A percentile compares a stretch with the other conserved stretches of the same genome.
Evolutionary conservation across 176 grass and related monocot species (phyloP).

Genomic region (Musa itinerans): DNA sequence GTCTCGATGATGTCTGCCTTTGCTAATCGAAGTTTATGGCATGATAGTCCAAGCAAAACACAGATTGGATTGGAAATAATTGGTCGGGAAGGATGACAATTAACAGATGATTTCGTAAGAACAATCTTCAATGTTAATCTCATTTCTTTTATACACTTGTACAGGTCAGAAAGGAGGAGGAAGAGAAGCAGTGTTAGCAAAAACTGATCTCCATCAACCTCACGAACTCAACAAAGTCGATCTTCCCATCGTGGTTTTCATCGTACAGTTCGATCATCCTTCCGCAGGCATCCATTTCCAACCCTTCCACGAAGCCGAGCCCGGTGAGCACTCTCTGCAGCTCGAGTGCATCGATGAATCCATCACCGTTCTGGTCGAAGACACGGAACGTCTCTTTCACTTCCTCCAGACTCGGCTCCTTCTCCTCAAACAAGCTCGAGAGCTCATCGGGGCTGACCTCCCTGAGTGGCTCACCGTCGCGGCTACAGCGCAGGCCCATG

Average conservation of each 20-base stretch:
- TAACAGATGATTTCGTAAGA: no score
- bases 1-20: no score
- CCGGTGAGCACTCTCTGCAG: neutral
- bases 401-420: neutral
- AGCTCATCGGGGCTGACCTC: neutral
- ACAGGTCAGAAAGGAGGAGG: no score
- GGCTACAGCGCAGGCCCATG: neutral
- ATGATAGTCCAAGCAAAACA: no score
- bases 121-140: no score
- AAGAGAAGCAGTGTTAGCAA: neutral
- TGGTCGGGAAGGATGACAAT: no score
- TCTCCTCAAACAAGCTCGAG: neutral
- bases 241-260: neutral
- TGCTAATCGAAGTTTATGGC: no score
- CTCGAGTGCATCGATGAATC: conserved; percentile 5
- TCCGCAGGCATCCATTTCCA: neutral
- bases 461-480: neutral
- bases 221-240: conserved; percentile 2
- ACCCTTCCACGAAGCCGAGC: neutral
- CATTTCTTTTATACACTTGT: no score
- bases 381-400: neutral
- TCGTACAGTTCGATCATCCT: neutral
- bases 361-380: conserved; percentile 1
- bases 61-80: no score
- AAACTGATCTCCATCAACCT: conserved; percentile 4